A percentile compares a stretch with the other conserved stretches of the same genome.
Evolutionary conservation across 768 basidiomycete species (phyloP).

Genomic region (Candolleomyces eurysporus): DNA sequence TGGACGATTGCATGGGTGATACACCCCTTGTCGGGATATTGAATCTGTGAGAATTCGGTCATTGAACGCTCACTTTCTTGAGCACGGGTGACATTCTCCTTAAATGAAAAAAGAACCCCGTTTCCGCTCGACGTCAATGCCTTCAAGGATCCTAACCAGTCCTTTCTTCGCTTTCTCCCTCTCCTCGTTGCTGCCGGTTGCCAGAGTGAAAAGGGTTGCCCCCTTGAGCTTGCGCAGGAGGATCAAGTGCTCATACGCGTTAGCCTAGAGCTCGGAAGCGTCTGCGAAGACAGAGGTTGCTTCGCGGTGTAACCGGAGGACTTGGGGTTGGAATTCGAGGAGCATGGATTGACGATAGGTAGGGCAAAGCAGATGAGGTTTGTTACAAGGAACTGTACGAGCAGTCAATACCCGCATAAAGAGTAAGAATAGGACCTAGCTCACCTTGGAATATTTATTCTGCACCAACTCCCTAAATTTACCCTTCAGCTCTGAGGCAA

Average conservation of each 20-base stretch:
- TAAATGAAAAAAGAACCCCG: too few relatives aligned
- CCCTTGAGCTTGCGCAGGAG: slow-evolving; percentile 88
- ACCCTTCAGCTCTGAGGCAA: slow-evolving; percentile 83
- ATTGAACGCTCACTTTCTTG: too few relatives aligned
- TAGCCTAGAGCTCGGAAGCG: slow-evolving; percentile 83
- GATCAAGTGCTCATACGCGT: slow-evolving; percentile 78
- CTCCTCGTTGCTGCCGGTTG: too few relatives aligned
- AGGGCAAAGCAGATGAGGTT: slow-evolving; percentile 81
- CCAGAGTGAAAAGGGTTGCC: slow-evolving; percentile 63
- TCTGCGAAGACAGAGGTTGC: slow-evolving; percentile 84
- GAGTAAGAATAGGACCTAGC: slow-evolving; percentile 9
- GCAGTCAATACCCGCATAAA: neutral
- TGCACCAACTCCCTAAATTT: slow-evolving; percentile 74
- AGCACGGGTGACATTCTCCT: too few relatives aligned
- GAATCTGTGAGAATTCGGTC: too few relatives aligned
- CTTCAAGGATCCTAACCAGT: too few relatives aligned
- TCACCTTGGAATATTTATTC: slow-evolving; percentile 88
- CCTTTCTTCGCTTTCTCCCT: too few relatives aligned
- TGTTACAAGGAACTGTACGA: slow-evolving; percentile 66
- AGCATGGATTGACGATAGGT: slow-evolving; percentile 74
- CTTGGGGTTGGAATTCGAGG: slow-evolving; percentile 71
- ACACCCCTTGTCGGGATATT: too few relatives aligned
- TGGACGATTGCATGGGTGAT: too few relatives aligned
- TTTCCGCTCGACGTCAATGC: too few relatives aligned
- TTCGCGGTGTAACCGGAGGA: slow-evolving; percentile 79